These are phyloP conservation scores for Platanthera zijinensis DNA, from an alignment of 106 monocot genomes.

Conservation along the genomic window DNA sequence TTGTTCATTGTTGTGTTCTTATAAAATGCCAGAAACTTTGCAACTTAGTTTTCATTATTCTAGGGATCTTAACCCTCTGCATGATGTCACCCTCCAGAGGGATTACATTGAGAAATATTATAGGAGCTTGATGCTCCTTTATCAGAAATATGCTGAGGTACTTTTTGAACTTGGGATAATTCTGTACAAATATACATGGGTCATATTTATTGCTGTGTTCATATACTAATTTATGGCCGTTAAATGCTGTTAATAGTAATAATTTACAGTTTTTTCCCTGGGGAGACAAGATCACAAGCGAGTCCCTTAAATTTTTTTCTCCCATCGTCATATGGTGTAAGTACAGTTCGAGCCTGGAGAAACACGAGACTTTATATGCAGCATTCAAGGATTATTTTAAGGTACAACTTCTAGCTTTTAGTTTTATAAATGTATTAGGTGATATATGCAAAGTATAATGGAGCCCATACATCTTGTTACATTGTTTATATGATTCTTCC, in stretches of 20 bases:
- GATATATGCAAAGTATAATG: neutral
- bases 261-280: slow-evolving; percentile 82
- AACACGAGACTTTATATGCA: slow-evolving; percentile 55
- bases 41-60: slow-evolving; percentile 4
- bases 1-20: neutral
- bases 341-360: slow-evolving; percentile 34
- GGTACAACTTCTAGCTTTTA: slow-evolving; percentile 31
- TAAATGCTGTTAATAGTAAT: neutral
- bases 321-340: slow-evolving; percentile 93
- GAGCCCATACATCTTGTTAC: neutral
- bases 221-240: neutral
- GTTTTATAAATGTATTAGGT: neutral
- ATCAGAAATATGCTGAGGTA: slow-evolving; percentile 82
- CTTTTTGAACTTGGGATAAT: slow-evolving; percentile 9
- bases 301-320: slow-evolving; percentile 97
- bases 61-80: slow-evolving; percentile 94
- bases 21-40: neutral
- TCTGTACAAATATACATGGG: neutral
- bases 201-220: neutral
- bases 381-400: slow-evolving; percentile 90
- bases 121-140: slow-evolving; percentile 57
- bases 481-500: neutral
- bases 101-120: slow-evolving; percentile 90
- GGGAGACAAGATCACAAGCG: slow-evolving; percentile 91
- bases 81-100: slow-evolving; percentile 43